A percentile compares a stretch with the other conserved stretches of the same genome.
Evolutionary conservation across 495 filamentous ascomycete species (phyloP).

Genomic region (Beverwykella pulmonaria): DNA sequence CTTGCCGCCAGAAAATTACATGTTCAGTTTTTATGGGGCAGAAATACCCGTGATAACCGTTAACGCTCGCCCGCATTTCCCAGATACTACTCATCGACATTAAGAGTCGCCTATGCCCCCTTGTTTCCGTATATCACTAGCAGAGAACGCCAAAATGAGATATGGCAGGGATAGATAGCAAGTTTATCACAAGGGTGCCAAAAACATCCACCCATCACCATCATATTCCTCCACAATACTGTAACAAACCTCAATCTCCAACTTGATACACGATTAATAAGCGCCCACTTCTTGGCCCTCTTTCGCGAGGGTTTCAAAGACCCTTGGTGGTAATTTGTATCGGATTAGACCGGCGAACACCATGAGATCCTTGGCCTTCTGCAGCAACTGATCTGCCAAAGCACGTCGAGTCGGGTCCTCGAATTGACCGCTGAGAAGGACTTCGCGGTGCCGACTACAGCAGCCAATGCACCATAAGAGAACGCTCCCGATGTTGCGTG

Average conservation of each 20-base stretch:
- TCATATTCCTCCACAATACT: background rate
- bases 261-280: constrained; percentile 9
- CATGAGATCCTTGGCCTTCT: constrained; percentile 83
- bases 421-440: constrained; percentile 65
- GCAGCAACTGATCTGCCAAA: constrained; percentile 70
- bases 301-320: constrained; percentile 80
- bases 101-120: background rate
- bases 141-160: background rate
- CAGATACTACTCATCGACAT: background rate
- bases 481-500: constrained; percentile 82
- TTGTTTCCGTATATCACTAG: background rate
- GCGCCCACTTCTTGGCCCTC: constrained; percentile 71
- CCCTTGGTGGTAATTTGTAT: constrained; percentile 74
- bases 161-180: background rate
- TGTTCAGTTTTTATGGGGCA: background rate
- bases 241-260: background rate
- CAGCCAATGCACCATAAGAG: constrained; percentile 90
- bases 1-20: background rate
- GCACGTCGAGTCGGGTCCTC: constrained; percentile 69
- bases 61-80: background rate
- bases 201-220: background rate
- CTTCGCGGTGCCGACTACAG: constrained; percentile 73
- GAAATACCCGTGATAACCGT: background rate
- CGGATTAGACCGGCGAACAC: constrained; percentile 92
- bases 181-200: background rate